Conservation (phyloP, 306 rosid genomes). For the Cicer pinnatifidum region DNA sequence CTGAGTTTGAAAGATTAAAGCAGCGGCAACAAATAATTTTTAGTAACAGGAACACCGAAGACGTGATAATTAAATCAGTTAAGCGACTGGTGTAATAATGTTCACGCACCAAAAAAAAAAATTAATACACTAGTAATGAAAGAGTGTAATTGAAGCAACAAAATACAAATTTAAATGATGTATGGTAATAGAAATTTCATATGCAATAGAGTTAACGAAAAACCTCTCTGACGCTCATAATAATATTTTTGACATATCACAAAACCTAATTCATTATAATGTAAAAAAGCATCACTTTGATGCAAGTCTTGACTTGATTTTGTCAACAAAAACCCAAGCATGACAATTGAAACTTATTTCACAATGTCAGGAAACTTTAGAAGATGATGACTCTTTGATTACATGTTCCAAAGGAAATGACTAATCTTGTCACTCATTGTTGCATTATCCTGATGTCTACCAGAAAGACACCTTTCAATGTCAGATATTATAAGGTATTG, state of each 20-base stretch:
- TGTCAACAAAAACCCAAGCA: conserved; percentile 1
- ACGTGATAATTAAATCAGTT: conserved; percentile 11
- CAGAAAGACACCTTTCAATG: conserved; percentile 21
- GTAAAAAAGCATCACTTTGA: conserved; percentile 6
- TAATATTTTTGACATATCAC: conserved; percentile 11
- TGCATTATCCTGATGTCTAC: conserved; percentile 31
- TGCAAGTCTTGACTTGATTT: conserved; percentile 1
- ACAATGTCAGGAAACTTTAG: conserved; percentile 16
- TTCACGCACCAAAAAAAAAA: not conserved
- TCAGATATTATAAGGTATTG: conserved; percentile 17
- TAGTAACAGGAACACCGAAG: conserved; percentile 2
- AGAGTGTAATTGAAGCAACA: conserved; percentile 23
- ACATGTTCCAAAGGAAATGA: conserved; percentile 36
- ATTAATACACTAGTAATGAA: not conserved
- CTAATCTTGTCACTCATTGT: conserved; percentile 28
- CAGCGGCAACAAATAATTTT: conserved; percentile 10
- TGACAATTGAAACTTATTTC: conserved; percentile 6
- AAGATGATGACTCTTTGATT: conserved; percentile 36
- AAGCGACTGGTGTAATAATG: conserved; percentile 8
- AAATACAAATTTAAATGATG: conserved; percentile 15
- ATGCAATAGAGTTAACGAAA: conserved; percentile 11
- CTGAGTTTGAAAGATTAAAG: conserved; percentile 31
- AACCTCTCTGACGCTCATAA: conserved; percentile 27
- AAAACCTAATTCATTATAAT: conserved; percentile 9
- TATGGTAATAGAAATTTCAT: not conserved